These are phyloP conservation scores for Gossypium thurberi DNA, from an alignment of 345 rosid species.

Conservation along the genomic window DNA sequence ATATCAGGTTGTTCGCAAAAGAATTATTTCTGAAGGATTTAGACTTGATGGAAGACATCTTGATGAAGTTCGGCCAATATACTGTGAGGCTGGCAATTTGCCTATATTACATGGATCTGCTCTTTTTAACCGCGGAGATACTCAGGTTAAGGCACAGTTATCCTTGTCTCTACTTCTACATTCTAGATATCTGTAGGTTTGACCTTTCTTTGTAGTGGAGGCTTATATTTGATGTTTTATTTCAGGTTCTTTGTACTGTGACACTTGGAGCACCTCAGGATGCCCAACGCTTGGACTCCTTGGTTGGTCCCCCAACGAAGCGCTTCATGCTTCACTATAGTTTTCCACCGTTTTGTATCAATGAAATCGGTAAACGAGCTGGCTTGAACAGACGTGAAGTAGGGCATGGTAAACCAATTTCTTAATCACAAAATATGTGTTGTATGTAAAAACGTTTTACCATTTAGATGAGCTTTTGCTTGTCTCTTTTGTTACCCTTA, in stretches of 20 bases:
- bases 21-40: constrained; percentile 72
- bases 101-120: constrained; percentile 86
- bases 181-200: constrained; percentile 1
- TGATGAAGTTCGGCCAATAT: constrained; percentile 79
- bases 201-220: neutral
- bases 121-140: constrained; percentile 89
- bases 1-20: constrained; percentile 76
- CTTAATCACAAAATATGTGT: neutral
- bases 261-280: constrained; percentile 92
- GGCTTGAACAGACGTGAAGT: constrained; percentile 99
- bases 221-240: constrained; percentile 7
- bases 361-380: constrained; percentile 86
- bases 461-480: neutral
- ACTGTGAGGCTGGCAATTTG: constrained; percentile 64
- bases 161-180: neutral
- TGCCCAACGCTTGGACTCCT: constrained; percentile 77
- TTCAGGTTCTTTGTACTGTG: constrained; percentile 85
- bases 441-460: neutral
- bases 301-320: constrained; percentile 87
- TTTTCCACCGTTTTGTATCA: constrained; percentile 90
- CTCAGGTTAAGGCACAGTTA: constrained; percentile 51
- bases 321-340: constrained; percentile 98
- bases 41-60: constrained; percentile 89
- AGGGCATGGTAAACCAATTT: constrained; percentile 68
- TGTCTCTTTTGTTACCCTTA: constrained; percentile 24